Evolutionary conservation across 148 eudicot genomes (phyloP).

Genomic region (Cornus controversa): DNA sequence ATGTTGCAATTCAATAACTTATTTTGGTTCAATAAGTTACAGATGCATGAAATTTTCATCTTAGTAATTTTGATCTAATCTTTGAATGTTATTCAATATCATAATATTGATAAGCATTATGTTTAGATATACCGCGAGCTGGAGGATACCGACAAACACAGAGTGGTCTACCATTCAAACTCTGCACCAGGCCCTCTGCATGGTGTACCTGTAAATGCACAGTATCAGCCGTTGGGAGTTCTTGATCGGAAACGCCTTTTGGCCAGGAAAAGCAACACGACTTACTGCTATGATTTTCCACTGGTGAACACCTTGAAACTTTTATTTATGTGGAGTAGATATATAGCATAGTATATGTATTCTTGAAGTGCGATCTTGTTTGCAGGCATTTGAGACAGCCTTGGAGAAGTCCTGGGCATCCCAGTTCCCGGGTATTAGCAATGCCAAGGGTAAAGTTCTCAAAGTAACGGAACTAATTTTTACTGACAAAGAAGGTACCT

Average conservation of each 20-base stretch:
- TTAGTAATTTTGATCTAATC: not conserved
- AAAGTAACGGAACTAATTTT: constrained; percentile 73
- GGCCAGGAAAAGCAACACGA: constrained; percentile 91
- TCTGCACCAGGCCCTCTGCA: constrained; percentile 58
- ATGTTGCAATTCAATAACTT: not conserved
- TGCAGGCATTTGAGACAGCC: constrained; percentile 87
- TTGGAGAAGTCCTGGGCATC: constrained; percentile 70
- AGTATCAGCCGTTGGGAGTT: constrained; percentile 64
- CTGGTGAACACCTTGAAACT: constrained; percentile 44
- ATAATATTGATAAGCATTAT: constrained; percentile 6
- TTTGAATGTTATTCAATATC: not conserved
- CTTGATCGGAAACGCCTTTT: constrained; percentile 81
- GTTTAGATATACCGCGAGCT: constrained; percentile 81
- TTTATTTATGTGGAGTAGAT: not conserved
- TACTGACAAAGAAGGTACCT: constrained; percentile 63
- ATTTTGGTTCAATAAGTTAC: too few species aligned
- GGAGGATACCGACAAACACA: constrained; percentile 57
- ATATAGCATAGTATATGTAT: not conserved
- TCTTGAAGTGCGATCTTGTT: constrained; percentile 12
- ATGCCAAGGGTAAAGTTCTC: constrained; percentile 47
- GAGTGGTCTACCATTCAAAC: constrained; percentile 64
- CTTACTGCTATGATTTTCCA: constrained; percentile 97
- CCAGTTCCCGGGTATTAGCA: constrained; percentile 34
- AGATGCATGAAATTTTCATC: not conserved
- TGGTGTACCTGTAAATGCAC: constrained; percentile 67